phyloP scores from a whole-genome alignment of 805 yeast species.

The Candida sakaeoensis region DNA sequence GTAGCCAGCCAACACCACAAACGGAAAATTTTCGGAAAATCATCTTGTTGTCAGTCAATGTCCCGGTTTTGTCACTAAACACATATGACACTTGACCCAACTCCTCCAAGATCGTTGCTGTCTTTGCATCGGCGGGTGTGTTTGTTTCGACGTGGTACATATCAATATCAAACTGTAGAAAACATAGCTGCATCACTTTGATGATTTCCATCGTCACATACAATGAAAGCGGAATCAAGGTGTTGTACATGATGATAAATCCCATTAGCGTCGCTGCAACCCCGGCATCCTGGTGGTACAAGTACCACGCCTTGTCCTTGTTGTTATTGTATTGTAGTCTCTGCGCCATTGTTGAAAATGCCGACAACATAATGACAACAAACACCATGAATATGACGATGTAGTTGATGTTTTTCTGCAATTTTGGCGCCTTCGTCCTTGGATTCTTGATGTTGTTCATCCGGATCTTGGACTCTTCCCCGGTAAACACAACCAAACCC shows the following conservation, averaged over 20 bases:
- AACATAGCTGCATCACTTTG: conserved; percentile 77
- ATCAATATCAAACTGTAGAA: conserved; percentile 87
- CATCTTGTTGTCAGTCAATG: conserved; percentile 93
- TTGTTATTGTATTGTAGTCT: conserved; percentile 44
- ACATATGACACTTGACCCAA: conserved; percentile 94
- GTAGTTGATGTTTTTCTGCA: conserved; percentile 76
- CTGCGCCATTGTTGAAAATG: conserved; percentile 81
- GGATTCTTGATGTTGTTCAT: conserved; percentile 92
- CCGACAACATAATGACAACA: conserved; percentile 69
- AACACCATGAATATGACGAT: conserved; percentile 86
- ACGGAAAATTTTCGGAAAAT: conserved; percentile 83
- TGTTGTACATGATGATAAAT: conserved; percentile 94
- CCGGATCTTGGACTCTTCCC: conserved; percentile 93
- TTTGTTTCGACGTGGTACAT: conserved; percentile 83
- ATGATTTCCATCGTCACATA: conserved; percentile 97
- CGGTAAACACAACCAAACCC: conserved; percentile 87
- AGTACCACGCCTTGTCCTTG: conserved; percentile 62
- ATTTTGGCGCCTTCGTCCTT: conserved; percentile 87
- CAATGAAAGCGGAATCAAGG: conserved; percentile 88
- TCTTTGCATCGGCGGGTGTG: conserved; percentile 92
- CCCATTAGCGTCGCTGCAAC: conserved; percentile 91
- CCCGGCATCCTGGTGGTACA: conserved; percentile 70
- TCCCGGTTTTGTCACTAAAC: conserved; percentile 96
- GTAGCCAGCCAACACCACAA: conserved; percentile 87
- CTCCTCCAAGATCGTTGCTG: conserved; percentile 94